Conservation (phyloP, 1,284 basidiomycete species). For the Cutaneotrichosporon cyanovorans region DNA sequence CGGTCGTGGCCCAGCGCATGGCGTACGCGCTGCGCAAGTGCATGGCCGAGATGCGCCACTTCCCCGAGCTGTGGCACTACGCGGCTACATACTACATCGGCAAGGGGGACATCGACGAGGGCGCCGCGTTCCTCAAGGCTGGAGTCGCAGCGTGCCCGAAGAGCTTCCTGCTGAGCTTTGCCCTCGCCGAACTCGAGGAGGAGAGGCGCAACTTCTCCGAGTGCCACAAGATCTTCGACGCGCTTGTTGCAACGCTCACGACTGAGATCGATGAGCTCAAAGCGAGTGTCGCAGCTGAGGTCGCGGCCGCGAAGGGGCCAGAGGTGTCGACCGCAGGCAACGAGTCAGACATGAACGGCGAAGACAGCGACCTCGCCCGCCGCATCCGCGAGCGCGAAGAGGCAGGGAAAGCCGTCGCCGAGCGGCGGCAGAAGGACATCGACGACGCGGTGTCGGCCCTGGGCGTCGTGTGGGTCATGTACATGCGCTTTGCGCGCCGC, state of each 20-base stretch:
- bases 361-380: constrained; percentile 45
- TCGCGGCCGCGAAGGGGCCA: constrained; percentile 45
- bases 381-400: constrained; percentile 59
- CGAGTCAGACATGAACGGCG: constrained; percentile 35
- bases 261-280: constrained; percentile 66
- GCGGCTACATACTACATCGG: constrained; percentile 71
- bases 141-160: constrained; percentile 83
- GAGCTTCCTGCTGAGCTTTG: constrained; percentile 81
- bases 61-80: constrained; percentile 94
- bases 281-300: constrained; percentile 49
- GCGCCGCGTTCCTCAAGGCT: constrained; percentile 66
- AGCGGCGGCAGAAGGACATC: constrained; percentile 47
- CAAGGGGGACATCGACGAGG: constrained; percentile 74
- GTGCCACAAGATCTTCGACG: constrained; percentile 62
- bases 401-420: constrained; percentile 49
- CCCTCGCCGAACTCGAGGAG: constrained; percentile 79
- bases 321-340: constrained; percentile 24
- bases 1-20: constrained; percentile 59
- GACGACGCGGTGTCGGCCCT: constrained; percentile 48
- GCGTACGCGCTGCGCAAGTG: constrained; percentile 74
- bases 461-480: constrained; percentile 62
- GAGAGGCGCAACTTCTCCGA: constrained; percentile 56
- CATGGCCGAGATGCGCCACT: constrained; percentile 84
- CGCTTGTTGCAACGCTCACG: constrained; percentile 62
- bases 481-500: constrained; percentile 86